phyloP scores from a whole-genome alignment of 371 early-diverging fungal genomes.

The Zychaea mexicana region DNA sequence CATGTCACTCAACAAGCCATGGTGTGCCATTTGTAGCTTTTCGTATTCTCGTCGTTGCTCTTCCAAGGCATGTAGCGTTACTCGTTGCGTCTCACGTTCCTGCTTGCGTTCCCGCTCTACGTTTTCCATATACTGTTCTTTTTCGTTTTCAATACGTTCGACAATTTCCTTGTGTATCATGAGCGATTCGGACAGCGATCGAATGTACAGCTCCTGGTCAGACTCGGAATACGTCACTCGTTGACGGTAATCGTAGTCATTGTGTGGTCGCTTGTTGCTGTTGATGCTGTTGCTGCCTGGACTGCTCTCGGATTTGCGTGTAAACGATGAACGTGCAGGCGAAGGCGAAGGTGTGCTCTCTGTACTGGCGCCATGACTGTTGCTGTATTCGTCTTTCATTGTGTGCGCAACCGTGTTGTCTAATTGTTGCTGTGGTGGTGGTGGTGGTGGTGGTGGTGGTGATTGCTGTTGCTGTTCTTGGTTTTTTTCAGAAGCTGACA shows the following conservation, averaged over 20 bases:
- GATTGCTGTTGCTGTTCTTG: too few relatives aligned
- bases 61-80: neutral
- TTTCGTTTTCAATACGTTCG: slow-evolving; percentile 40
- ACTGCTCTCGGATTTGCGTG: neutral
- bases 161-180: slow-evolving; percentile 45
- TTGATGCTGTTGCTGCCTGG: neutral
- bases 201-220: slow-evolving; percentile 40
- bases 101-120: neutral
- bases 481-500: too few relatives aligned
- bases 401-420: too few relatives aligned
- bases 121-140: slow-evolving; percentile 4
- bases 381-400: too few relatives aligned
- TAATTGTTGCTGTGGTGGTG: too few relatives aligned
- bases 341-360: neutral
- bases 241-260: slow-evolving; percentile 4
- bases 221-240: slow-evolving; percentile 15
- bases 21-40: neutral
- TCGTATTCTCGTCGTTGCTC: neutral
- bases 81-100: neutral
- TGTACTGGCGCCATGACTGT: neutral
- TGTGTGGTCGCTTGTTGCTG: neutral
- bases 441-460: too few relatives aligned
- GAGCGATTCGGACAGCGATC: slow-evolving; percentile 38
- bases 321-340: too few relatives aligned
- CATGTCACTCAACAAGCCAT: neutral